Evolutionary conservation across 2,329 filamentous ascomycete species (phyloP).

Genomic region (Calonectria leucothoes): DNA sequence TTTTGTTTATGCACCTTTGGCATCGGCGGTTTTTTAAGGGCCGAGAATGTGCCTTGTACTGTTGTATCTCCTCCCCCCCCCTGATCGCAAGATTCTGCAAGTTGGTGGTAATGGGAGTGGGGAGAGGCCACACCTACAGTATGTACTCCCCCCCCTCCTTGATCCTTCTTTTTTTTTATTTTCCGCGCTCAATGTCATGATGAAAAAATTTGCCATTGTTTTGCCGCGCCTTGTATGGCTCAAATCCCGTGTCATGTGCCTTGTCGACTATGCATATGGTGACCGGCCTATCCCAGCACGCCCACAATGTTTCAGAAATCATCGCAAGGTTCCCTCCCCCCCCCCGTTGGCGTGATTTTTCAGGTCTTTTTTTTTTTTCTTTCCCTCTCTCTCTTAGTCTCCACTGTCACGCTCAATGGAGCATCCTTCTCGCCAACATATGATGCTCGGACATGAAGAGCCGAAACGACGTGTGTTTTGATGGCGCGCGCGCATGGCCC

Average conservation of each 20-base stretch:
- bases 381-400: not conserved
- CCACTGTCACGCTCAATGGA: not conserved
- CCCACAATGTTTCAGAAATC: not conserved
- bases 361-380: not conserved
- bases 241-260: not conserved
- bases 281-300: not conserved
- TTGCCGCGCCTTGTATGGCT: not conserved
- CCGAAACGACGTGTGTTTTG: slow-evolving; percentile 13
- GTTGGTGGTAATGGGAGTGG: not conserved
- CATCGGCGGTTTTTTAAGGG: not conserved
- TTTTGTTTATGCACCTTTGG: not conserved
- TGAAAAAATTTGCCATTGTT: not conserved
- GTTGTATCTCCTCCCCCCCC: not conserved
- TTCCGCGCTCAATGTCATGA: not conserved
- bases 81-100: not conserved
- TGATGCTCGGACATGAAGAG: slow-evolving; percentile 2
- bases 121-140: not conserved
- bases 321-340: slow-evolving; percentile 12
- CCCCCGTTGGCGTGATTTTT: not conserved
- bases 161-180: not conserved
- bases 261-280: not conserved
- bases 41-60: not conserved
- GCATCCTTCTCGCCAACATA: not conserved
- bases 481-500: slow-evolving; percentile 25
- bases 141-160: not conserved